Base-by-base conservation (phyloP, 768 basidiomycete genomes). In the Auriscalpium vulgare region DNA sequence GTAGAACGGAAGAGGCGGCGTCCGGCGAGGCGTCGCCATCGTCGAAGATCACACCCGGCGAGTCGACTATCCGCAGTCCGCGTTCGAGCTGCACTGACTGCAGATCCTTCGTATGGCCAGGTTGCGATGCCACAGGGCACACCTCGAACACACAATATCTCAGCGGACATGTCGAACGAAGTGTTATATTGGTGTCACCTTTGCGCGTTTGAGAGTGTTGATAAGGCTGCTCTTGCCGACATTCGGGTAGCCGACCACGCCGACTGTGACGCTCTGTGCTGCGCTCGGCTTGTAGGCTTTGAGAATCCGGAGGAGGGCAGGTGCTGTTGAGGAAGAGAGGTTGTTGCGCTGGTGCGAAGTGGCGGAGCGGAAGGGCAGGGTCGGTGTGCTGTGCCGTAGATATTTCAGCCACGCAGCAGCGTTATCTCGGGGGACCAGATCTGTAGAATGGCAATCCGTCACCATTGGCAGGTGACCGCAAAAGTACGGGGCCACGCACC, bases 11-110 rank as follows among this genome's bases (percentile, higher is more conserved):
- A 4, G 70, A 72, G 53, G 69, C 75, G 34, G 66, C 68, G 23
- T 56, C 54, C 81, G 83, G 21, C 68, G 73, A 4, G 47, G 50
- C 49, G 29, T 84, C 78, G 55, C 88, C 84, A 55, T 92, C 90
- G 58, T 94, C 91, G 62, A 97, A 91, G 2, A 99, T 89, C n/a
- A 98, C 93, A 58, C 95, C 97, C 1, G 97, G 95, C 38, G 94
- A 97, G 70, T 98, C 97, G 7, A 98, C 79, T 37, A 98, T 86
- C 55, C 87, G 84, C 65, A 99, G 79, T 0, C 94, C 93, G 46
- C 93, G 89, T 68, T 98, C 95, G 4, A 99, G 77, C 59, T 91
- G 91, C 6, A 98, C 73, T 8, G 89, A 90, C 70, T 99, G 95
- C 16, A 97, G 74, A 34, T 91, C 88, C 57, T 90, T 89, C 8